Evolutionary conservation across 306 rosid genomes (phyloP), one percentile per base, ranked within the genome.

Genomic region (Cucumis hystrix): DNA sequence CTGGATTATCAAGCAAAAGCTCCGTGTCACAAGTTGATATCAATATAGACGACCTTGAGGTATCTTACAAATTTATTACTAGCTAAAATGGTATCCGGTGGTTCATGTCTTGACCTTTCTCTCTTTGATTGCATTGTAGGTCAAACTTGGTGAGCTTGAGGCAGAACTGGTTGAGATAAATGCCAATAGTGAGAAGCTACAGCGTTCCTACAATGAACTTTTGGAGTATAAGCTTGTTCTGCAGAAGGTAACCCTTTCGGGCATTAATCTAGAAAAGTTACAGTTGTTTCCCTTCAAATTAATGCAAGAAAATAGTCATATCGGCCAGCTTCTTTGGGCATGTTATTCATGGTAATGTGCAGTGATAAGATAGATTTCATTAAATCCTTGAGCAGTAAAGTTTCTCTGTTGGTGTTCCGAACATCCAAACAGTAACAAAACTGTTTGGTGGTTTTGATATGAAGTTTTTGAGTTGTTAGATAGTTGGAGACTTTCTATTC

Each of bases 131-230:
- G 41, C 72, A 83, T 80, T 41, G 72, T 74, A 96, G 99, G 90
- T 89, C 52, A 91, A 91, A 86, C 97, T 96, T 82, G 86, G 90
- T 43, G 99, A 96, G 68, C 88, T 92, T 61, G 99, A 96, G 87
- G 81, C 91, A 14, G 98, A 96, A 86, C 84, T 96, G 87, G 64
- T 76, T 81, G 99, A 92, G 86, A 88, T 92, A 80, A 96, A 96
- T 83, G 92, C 94, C 10, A 96, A 96, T 87, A 85, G 93, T 74
- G 99, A 91, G 61, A 96, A 96, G 90, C 82, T 96, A 87, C 98
- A 88, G 39, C 93, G 99, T 28, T 82, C 99, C 18, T 85, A 89
- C 80, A 96, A 87, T 81, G 99, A 96, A 81, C 97, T 91, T 57
- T 84, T 81, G 77, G 99, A 96, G 83, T 96, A 89, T 81, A 92